phyloP scores from a whole-genome alignment of 169 alveolate species.

The Plasmodium berghei region DNA sequence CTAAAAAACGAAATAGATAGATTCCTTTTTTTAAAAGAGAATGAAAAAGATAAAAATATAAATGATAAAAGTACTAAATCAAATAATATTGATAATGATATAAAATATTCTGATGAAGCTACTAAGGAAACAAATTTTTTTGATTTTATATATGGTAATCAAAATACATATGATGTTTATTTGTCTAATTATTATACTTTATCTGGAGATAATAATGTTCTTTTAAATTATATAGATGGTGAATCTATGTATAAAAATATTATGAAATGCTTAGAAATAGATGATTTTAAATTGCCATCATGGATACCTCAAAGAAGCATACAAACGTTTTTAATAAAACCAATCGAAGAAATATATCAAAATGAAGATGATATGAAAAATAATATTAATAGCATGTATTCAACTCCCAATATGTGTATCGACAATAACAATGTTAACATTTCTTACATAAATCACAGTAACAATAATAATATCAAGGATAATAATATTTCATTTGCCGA shows the following conservation, averaged over 20 bases:
- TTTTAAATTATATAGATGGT: conserved; percentile 61
- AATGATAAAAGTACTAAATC: conserved; percentile 23
- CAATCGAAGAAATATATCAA: conserved; percentile 43
- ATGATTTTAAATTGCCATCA: conserved; percentile 56
- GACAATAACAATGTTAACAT: not conserved
- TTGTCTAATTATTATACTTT: conserved; percentile 57
- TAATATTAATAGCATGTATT: not conserved
- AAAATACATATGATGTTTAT: conserved; percentile 68
- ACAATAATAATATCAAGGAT: not conserved
- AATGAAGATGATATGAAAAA: not conserved
- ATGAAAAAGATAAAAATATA: conserved; percentile 5
- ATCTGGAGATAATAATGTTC: conserved; percentile 55
- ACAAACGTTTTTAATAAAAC: conserved; percentile 43
- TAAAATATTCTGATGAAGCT: conserved; percentile 1
- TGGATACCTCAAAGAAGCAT: conserved; percentile 76
- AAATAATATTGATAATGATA: conserved; percentile 1
- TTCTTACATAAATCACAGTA: not conserved
- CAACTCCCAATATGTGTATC: not conserved
- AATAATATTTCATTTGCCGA: not conserved
- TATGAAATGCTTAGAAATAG: conserved; percentile 62
- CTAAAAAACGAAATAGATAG: conserved; percentile 32
- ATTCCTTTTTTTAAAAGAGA: conserved; percentile 19
- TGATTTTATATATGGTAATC: conserved; percentile 67
- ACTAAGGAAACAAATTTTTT: conserved; percentile 14
- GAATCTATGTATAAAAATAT: conserved; percentile 68